Percentiles rank a stretch among this genome's conserved stretches.
Conservation (phyloP, 2,329 filamentous ascomycete species). For the Pyrenophora tritici-repentis region DNA sequence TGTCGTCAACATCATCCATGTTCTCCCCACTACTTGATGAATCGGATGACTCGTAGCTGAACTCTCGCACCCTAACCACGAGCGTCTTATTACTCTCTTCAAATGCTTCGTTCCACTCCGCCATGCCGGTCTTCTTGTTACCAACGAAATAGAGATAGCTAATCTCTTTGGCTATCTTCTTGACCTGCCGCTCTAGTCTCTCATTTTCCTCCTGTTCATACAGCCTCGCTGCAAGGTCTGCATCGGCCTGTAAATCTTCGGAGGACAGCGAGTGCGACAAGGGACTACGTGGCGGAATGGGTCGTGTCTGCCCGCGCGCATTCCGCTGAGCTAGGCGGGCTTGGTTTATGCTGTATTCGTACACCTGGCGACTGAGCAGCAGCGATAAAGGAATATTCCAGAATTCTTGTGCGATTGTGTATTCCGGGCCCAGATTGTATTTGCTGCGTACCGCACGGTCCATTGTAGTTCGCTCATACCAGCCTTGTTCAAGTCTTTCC, state of each 20-base stretch:
- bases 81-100: slow-evolving; percentile 23
- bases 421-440: slow-evolving; percentile 19
- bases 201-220: slow-evolving; percentile 17
- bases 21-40: not conserved
- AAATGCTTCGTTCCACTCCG: slow-evolving; percentile 23
- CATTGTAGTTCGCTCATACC: slow-evolving; percentile 20
- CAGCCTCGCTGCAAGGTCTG: slow-evolving; percentile 10
- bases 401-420: slow-evolving; percentile 19
- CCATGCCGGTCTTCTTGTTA: slow-evolving; percentile 5
- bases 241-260: slow-evolving; percentile 23
- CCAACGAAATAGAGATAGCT: slow-evolving; percentile 39
- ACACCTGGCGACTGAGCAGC: slow-evolving; percentile 6
- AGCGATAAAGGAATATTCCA: slow-evolving; percentile 26
- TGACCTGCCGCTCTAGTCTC: slow-evolving; percentile 13
- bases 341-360: slow-evolving; percentile 6
- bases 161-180: slow-evolving; percentile 26
- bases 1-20: not conserved
- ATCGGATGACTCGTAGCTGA: not conserved
- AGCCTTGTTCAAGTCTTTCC: slow-evolving; percentile 10
- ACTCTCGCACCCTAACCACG: slow-evolving; percentile 12
- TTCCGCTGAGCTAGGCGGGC: slow-evolving; percentile 16
- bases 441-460: slow-evolving; percentile 32
- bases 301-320: slow-evolving; percentile 16
- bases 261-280: slow-evolving; percentile 24
- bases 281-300: slow-evolving; percentile 25